Evolutionary conservation across 495 filamentous ascomycete species (phyloP), one percentile per base, ranked within the genome.

Genomic region (Immersiella caudata): DNA sequence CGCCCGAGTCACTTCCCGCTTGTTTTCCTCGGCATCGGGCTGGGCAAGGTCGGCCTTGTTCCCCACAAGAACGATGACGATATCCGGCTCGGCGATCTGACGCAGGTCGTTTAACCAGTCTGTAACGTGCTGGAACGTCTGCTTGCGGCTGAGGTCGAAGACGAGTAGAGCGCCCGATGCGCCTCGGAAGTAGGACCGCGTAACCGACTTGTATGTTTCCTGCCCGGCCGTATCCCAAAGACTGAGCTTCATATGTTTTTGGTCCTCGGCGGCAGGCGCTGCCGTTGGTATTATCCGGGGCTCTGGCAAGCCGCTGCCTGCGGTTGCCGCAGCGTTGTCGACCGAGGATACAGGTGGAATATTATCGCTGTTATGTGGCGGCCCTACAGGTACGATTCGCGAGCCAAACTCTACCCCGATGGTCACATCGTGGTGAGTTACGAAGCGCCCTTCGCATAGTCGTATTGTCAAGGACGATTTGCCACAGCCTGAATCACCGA

Each of bases 341-440:
- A 50, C 26, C 58, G 60, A 25, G 33, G 61, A 46, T 33, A 62
- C 49, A 29, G 46, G 49, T 29, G 78, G 77, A 35, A 82, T 74
- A 33, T 55, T 22, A 14, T 26, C 62, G 66, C 71, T 78, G 64
- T 80, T 84, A 52, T 86, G 80, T 36, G 94, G 94, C 33, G 92
- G 91, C 0, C 94, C 93, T 62, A 97, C 93, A 64, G 94, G 90
- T 33, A 99, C 93, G 71, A 97, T 93, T 64, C 94, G 88, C 33
- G 91, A 94, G 64, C 94, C 95, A 79, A 99, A 97, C 77, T 99
- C 95, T 25, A 99, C 95, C 65, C 95, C 95, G 71, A 99, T 97
- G 27, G 95, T 99, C 52, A 99, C 95, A 81, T 97, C 93, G 81
- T 97, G 95, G 71, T 93, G 87, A 33, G 91, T 84, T 62, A 90